Evolutionary conservation across 176 grass and related monocot genomes (phyloP), one percentile per base, ranked within the genome.

Genomic region (Tillandsia leiboldiana): DNA sequence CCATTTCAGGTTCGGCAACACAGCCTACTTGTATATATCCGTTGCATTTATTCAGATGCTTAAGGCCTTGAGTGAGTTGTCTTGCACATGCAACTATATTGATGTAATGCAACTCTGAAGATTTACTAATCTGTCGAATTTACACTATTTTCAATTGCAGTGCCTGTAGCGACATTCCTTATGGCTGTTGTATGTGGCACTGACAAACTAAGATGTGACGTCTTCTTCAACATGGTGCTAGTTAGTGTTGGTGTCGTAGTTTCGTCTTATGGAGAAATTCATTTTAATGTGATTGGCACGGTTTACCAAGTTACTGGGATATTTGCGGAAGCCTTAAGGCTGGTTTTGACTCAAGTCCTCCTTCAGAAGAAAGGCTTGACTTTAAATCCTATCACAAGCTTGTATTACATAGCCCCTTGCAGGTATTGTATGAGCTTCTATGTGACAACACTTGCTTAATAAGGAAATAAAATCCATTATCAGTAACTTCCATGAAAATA

Each of bases 11-110:
- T 99, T 99, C 82, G 94, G 94, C 23, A 99, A 99, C 77, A 99
- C 89, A 23, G 94, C 94, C n/a, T 99, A 93, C 79, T 84, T 99
- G 54, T 85, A 93, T 75, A 99, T 99, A 76, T 99, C 94, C 52
- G 94, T 99, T 12, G 89, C 94, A 20, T 99, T 99, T 69, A 99
- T 99, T 81, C 89, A 99, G 80, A 99, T 99, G 94, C 90, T 99
- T 58, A 99, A 99, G 87, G 89, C 94, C 67, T 93, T 99, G 76
- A 99, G 94, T 99, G 73, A 92, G 94, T 89, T 74, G 47, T 53
- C 17, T 3, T 78, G 8, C 29, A 61, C 13, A 73, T 73, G 66
- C 68, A 50, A 69, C 69, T 76, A 53, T 23, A 59, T 64, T 58
- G 53, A 57, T 53, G 22, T 14, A 51, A 20, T 48, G 67, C 52